A percentile compares a stretch with the other conserved stretches of the same genome.
Conservation (phyloP, 73 alveolate genomes). For the Paramecium tetraurelia region DNA sequence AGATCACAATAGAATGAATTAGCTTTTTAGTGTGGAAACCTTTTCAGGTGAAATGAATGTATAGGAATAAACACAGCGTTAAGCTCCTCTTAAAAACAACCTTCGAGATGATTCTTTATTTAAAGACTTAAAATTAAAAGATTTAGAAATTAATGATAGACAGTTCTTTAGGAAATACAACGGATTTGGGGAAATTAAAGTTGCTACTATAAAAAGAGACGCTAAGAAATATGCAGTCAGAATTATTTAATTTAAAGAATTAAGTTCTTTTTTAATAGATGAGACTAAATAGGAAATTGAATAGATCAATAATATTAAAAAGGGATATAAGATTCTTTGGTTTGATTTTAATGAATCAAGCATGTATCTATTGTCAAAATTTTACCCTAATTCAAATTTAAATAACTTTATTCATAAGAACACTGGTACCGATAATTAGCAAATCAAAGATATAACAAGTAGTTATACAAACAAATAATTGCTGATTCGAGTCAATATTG, state of each 20-base stretch:
- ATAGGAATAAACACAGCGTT: neutral
- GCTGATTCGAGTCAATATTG: neutral
- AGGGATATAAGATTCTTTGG: neutral
- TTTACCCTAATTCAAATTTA: neutral
- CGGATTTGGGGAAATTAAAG: slow-evolving; percentile 29
- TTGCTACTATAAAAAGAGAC: neutral
- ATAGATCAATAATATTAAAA: neutral
- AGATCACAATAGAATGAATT: neutral
- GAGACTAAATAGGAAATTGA: neutral
- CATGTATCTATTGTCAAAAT: neutral
- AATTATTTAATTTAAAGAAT: slow-evolving; percentile 9
- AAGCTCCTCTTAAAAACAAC: neutral
- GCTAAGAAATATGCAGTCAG: neutral
- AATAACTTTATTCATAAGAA: neutral
- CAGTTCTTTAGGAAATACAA: neutral
- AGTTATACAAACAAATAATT: neutral
- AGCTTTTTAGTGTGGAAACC: neutral
- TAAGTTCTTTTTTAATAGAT: slow-evolving; percentile 10
- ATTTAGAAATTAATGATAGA: neutral
- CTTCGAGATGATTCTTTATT: neutral
- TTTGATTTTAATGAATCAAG: neutral
- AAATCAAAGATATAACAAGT: neutral
- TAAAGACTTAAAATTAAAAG: neutral
- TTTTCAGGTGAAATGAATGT: neutral
- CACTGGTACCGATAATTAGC: neutral